Base-by-base conservation (phyloP, 2,329 filamentous ascomycete genomes). In the Trichothecium roseum region DNA sequence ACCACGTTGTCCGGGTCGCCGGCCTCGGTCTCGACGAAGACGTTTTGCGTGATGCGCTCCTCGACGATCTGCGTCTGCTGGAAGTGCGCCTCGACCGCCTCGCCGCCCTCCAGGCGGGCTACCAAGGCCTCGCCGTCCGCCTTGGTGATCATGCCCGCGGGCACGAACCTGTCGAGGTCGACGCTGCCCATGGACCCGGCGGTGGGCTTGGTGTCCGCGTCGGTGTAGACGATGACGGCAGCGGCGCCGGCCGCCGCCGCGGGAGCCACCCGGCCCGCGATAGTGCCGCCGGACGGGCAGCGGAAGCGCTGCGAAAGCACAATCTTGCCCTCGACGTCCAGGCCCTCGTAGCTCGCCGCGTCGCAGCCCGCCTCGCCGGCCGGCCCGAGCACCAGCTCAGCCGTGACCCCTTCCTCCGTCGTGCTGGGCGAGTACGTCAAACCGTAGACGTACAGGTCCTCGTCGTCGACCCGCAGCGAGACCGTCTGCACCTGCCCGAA, bases 1-100 rank as follows among this genome's bases (percentile, higher is more conserved):
- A 66, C 48, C 1, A 63, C 52, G 20, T 64, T 67, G 36, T 54
- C 49, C 1, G 51, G 54, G 36, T 66, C 63, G 1, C 64, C 64
- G 3, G 50, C 52, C 30, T 56, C 60, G 3, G 64, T 68, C 45
- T 68, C 62, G 1, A 60, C 56, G 41, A 68, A 58, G 8, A 68
- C 52, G 35, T 68, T 68, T 45, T 62, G 60, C 0, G 59, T 62
- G 15, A 55, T 28, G 22, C 61, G 53, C 13, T 52, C 46, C 32
- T 68, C 60, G 14, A 59, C 52, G 6, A 55, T 39, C 32, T 52
- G 43, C 20, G 50, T 44, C 13, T 54, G 47, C 43, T 63, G 49
- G 4, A 62, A 55, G 15, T 55, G 51, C 1, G 56, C 49, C 3
- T 48, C 54, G 13, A 54, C 47, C 0, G 39, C 48, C 24, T 62